These are phyloP conservation scores for Paxillus rubicundulus DNA, from an alignment of 768 basidiomycete genomes.

Conservation along the genomic window DNA sequence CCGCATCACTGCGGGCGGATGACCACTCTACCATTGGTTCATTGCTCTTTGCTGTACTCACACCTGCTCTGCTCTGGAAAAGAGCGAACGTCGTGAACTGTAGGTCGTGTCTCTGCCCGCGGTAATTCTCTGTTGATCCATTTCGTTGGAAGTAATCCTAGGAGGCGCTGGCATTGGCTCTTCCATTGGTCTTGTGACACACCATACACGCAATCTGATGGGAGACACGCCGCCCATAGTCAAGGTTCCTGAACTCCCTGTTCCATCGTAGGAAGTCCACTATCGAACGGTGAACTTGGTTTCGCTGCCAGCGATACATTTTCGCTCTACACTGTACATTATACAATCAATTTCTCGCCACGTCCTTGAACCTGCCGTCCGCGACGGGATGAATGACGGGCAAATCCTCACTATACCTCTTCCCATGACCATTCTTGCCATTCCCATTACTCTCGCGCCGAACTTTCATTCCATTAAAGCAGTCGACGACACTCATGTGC, in stretches of 20 bases:
- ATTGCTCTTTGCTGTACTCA: constrained; percentile 58
- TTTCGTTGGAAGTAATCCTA: constrained; percentile 51
- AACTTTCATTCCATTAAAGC: constrained; percentile 57
- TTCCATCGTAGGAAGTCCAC: constrained; percentile 10
- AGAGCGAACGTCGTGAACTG: constrained; percentile 59
- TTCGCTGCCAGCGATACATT: background rate
- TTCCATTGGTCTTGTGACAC: constrained; percentile 55
- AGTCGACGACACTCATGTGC: constrained; percentile 78
- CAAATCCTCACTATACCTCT: constrained; percentile 43
- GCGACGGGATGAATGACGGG: constrained; percentile 57
- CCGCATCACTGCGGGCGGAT: constrained; percentile 55
- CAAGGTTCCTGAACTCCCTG: constrained; percentile 33
- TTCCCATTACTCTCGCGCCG: constrained; percentile 26
- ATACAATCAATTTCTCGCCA: constrained; percentile 33
- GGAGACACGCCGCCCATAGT: constrained; percentile 50
- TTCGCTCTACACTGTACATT: constrained; percentile 13
- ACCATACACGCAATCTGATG: constrained; percentile 50
- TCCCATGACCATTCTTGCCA: constrained; percentile 10
- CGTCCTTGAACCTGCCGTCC: constrained; percentile 66
- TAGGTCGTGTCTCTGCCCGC: constrained; percentile 33
- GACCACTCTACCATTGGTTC: constrained; percentile 78
- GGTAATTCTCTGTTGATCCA: background rate
- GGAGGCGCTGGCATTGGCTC: constrained; percentile 72
- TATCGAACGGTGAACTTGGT: background rate
- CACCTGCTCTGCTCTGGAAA: constrained; percentile 73